Evolutionary conservation across 495 filamentous ascomycete species (phyloP).

Genomic region (Cercophora newfieldiana): DNA sequence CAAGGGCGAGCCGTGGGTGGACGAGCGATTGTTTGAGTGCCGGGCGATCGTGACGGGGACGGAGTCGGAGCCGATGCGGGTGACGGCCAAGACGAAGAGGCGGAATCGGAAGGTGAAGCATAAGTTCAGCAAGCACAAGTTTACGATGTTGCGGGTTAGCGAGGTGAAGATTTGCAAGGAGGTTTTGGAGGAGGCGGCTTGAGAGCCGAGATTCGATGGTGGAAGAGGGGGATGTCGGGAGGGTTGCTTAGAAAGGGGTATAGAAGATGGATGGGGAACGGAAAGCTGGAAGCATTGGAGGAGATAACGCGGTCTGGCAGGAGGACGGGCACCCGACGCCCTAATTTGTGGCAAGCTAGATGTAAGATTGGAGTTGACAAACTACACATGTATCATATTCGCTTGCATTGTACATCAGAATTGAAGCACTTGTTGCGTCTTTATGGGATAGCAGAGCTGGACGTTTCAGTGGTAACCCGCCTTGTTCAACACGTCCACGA

Average conservation of each 20-base stretch:
- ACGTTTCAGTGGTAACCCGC: too few species aligned
- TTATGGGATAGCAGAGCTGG: neutral
- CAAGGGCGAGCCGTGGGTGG: slow-evolving; percentile 72
- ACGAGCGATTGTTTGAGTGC: slow-evolving; percentile 81
- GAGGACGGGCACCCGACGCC: neutral
- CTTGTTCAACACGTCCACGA: too few species aligned
- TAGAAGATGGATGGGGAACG: neutral
- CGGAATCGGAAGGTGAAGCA: slow-evolving; percentile 72
- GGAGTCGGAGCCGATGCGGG: slow-evolving; percentile 82
- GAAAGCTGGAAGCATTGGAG: neutral
- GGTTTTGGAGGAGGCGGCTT: slow-evolving; percentile 5
- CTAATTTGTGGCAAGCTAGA: neutral
- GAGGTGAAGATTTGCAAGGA: slow-evolving; percentile 63
- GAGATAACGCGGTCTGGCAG: neutral
- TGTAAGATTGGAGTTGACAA: neutral
- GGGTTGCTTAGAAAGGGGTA: neutral
- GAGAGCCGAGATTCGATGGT: neutral
- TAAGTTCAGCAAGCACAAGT: slow-evolving; percentile 81
- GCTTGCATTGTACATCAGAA: neutral
- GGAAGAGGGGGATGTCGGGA: neutral
- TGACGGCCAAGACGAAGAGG: slow-evolving; percentile 92
- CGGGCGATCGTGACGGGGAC: slow-evolving; percentile 81
- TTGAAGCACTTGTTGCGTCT: neutral
- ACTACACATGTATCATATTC: slow-evolving; percentile 10
- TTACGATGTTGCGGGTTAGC: slow-evolving; percentile 80